A percentile compares a stretch with the other conserved stretches of the same genome.
phyloP scores from a whole-genome alignment of 2,329 filamentous ascomycete species.

The Chrysosphaeria jannelii region DNA sequence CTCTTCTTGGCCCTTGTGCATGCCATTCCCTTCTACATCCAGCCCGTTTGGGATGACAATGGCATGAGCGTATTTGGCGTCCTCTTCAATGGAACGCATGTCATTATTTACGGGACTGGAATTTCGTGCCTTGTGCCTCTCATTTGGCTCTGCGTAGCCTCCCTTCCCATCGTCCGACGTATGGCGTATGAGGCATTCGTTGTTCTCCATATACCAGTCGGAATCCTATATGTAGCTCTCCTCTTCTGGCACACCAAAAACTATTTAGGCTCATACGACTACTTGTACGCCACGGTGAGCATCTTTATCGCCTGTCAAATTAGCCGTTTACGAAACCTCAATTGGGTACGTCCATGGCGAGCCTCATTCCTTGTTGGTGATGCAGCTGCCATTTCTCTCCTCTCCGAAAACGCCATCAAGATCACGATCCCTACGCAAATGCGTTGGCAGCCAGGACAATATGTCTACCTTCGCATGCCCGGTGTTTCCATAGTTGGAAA shows the following conservation, averaged over 20 bases:
- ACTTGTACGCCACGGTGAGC: conserved; percentile 50
- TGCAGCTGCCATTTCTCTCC: conserved; percentile 63
- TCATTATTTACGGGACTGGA: conserved; percentile 54
- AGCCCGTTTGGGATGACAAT: conserved; percentile 57
- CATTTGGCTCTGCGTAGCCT: conserved; percentile 57
- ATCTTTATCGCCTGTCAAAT: conserved; percentile 54
- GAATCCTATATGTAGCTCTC: conserved; percentile 50
- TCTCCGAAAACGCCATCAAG: conserved; percentile 86
- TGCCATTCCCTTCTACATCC: conserved; percentile 66
- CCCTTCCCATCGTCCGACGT: conserved; percentile 46
- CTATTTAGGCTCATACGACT: conserved; percentile 68
- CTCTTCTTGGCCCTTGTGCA: conserved; percentile 61
- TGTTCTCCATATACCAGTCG: conserved; percentile 51
- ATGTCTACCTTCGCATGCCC: conserved; percentile 82
- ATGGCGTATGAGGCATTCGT: conserved; percentile 69
- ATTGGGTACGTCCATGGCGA: conserved; percentile 63
- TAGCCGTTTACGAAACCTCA: conserved; percentile 53
- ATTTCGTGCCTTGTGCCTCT: conserved; percentile 57
- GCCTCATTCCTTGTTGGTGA: conserved; percentile 68
- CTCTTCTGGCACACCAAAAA: conserved; percentile 95
- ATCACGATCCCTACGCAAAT: conserved; percentile 82
- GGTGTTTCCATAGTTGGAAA: conserved; percentile 75
- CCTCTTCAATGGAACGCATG: conserved; percentile 38
- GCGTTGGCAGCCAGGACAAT: conserved; percentile 80
- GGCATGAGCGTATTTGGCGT: conserved; percentile 39